phyloP scores from a whole-genome alignment of 345 rosid genomes.

The Rubroshorea leprosula region DNA sequence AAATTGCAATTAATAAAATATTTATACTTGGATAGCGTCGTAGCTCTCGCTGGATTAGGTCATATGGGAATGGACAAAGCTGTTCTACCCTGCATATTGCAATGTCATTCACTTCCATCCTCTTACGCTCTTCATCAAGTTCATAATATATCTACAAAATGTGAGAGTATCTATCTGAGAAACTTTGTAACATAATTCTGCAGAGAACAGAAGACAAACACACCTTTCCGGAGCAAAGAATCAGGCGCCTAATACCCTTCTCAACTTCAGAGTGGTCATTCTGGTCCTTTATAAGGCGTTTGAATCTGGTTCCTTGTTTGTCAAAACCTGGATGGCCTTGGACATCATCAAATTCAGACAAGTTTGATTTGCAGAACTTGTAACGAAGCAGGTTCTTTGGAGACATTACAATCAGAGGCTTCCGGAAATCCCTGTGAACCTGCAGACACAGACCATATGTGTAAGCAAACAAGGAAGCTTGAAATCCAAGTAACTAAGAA shows the following conservation, averaged over 20 bases:
- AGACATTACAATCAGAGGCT: conserved; percentile 84
- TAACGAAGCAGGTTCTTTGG: conserved; percentile 90
- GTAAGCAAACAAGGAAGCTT: background rate
- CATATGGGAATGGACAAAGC: conserved; percentile 70
- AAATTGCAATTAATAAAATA: background rate
- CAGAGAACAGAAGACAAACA: background rate
- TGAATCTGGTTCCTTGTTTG: conserved; percentile 93
- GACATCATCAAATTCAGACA: conserved; percentile 84
- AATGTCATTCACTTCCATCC: conserved; percentile 37
- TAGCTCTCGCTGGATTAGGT: conserved; percentile 65
- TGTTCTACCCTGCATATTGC: conserved; percentile 83
- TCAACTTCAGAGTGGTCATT: conserved; percentile 71
- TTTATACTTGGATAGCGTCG: conserved; percentile 64
- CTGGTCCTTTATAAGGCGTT: conserved; percentile 83
- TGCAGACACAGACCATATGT: conserved; percentile 20
- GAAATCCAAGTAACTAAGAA: background rate
- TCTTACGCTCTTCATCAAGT: conserved; percentile 61
- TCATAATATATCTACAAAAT: conserved; percentile 49
- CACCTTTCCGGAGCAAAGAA: conserved; percentile 95
- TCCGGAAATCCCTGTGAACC: conserved; percentile 88
- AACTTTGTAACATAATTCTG: too few relatives aligned
- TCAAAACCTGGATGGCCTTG: conserved; percentile 92
- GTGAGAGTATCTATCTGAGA: too few relatives aligned
- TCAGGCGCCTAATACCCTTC: conserved; percentile 66
- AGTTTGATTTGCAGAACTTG: conserved; percentile 78